These are phyloP conservation scores for Ascochyta viciae-villosae DNA, from an alignment of 2,329 filamentous ascomycete species.

Conservation along the genomic window DNA sequence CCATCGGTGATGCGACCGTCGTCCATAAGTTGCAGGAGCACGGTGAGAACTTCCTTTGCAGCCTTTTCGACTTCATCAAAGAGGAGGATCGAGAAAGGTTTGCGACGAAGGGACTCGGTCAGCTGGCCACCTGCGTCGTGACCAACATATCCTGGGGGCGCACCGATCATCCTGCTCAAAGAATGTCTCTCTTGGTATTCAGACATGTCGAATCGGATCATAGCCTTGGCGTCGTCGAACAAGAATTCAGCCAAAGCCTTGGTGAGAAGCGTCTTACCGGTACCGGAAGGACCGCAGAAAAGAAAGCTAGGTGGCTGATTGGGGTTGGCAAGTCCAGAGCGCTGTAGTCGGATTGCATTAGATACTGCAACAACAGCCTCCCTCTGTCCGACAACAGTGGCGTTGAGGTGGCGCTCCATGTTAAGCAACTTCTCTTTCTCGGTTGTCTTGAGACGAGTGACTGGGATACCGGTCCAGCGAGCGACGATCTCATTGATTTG, in stretches of 20 bases:
- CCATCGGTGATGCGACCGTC: slow-evolving; percentile 98
- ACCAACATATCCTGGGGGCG: slow-evolving; percentile 94
- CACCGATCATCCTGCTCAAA: slow-evolving; percentile 95
- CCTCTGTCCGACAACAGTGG: slow-evolving; percentile 89
- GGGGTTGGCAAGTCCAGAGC: slow-evolving; percentile 92
- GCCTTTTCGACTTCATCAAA: slow-evolving; percentile 99
- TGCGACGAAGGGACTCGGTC: slow-evolving; percentile 90
- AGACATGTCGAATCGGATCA: slow-evolving; percentile 99
- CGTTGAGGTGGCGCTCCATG: slow-evolving; percentile 87
- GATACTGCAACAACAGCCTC: slow-evolving; percentile 93
- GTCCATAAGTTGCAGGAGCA: slow-evolving; percentile 99
- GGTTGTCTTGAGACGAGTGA: slow-evolving; percentile 89
- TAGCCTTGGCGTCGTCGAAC: slow-evolving; percentile 94
- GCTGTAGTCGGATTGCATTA: slow-evolving; percentile 93
- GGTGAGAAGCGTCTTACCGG: slow-evolving; percentile 95
- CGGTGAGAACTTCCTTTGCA: slow-evolving; percentile 95
- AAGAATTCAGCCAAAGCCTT: slow-evolving; percentile 98
- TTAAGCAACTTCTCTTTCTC: slow-evolving; percentile 98
- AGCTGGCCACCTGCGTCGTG: slow-evolving; percentile 96
- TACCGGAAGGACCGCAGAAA: slow-evolving; percentile 98
- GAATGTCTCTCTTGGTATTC: slow-evolving; percentile 98
- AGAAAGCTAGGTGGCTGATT: slow-evolving; percentile 98
- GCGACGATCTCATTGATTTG: slow-evolving; percentile 99
- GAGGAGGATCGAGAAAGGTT: slow-evolving; percentile 95
- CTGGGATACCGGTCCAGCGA: slow-evolving; percentile 97